Base-by-base conservation (phyloP, 345 rosid species). In the Pistacia atlantica region DNA sequence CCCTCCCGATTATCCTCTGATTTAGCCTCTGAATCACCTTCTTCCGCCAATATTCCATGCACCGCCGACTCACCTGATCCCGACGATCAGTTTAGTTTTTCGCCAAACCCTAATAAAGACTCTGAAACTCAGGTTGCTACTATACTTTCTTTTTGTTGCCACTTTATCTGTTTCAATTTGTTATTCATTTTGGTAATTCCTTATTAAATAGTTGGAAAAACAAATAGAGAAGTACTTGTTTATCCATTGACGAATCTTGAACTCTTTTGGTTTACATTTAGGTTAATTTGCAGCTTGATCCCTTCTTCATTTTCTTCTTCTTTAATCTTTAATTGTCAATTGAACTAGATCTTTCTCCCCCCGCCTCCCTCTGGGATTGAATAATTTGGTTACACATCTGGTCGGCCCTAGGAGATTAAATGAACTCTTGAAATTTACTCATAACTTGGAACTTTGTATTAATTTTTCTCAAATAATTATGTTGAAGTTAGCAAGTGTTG, bases 61-160 rank as follows among this genome's bases (percentile, higher is more conserved):
- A 65, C 83, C 61, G 72, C 79, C 74, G 86, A 74, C 77, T 78
- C 92, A 11, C 90, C 89, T 71, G 94, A 87, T 88, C 87, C 79
- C 86, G 69, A 64, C 69, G 90, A 88, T 33, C 83, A 80, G 60
- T 83, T 84, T 72, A 79, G 61, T 82, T 80, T 88, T 61, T 82
- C 91, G n/a, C 85, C 87, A 1, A 83, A 48, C 75, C 86, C 89
- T 64, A 84, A 63, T 77, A 76, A 78, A 73, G 92, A 86, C 68
- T 73, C 57, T 60, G 97, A 90, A 38, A 61, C 70, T 83, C 94
- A 87, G 95, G 95, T 90, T 58, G 51, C 18, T 8, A 42, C 6
- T 42, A 42, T 31, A 31, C 33, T 31, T 14, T 72, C 14, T 54
- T 2, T 20, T 77, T 38, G 61, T 1, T 8, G 69, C 48, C 11